Base-by-base conservation (phyloP, 148 eudicot genomes). In the Talinum fruticosum region DNA sequence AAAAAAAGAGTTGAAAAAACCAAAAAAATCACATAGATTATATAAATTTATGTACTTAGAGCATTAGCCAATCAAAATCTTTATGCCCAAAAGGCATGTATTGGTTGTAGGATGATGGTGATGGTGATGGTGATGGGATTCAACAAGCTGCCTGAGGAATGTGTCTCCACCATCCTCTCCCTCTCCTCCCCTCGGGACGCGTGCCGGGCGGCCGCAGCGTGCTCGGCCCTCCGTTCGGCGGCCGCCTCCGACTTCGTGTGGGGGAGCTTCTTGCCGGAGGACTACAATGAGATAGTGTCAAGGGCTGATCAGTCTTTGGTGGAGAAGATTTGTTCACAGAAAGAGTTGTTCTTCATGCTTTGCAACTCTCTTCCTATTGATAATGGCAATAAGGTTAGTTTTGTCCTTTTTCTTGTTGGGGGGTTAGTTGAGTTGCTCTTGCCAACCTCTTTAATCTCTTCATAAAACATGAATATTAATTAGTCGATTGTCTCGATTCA, bases 221-320 rank as follows among this genome's bases (percentile, higher is more conserved):
- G 90, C 2, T 71, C 85, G n/a, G 70, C 54, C 38, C 76, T 89
- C 34, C 81, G 77, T 6, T 61, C 72, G 13, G 85, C 77, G 15
- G 89, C 90, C 6, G 81, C 73, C 23, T 81, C 82, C 28, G 91
- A 91, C 74, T 41, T 51, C 30, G 90, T 91, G 2, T 91, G 95
- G 95, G 85, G 78, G 36, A 78, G 76, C 35, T 86, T 91, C 71
- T 82, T 91, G 77, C 92, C 96, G 8, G 4, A 44, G 7, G 87
- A 87, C 74, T 84, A 82, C 61, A 26, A 6, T 23, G 75, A 84
- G 19, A 85, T 89, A 45, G 57, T 89, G 0, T 34, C 87, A 44
- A 79, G 81, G 76, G 74, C 86, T 73, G 35, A 59, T 38, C n/a
- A 19, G 6, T 78, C 72, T 15, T 18, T 78, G 29, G 36, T 71